A percentile compares a stretch with the other conserved stretches of the same genome.
Conservation (phyloP, 345 rosid genomes). For the Gossypium thurberi region DNA sequence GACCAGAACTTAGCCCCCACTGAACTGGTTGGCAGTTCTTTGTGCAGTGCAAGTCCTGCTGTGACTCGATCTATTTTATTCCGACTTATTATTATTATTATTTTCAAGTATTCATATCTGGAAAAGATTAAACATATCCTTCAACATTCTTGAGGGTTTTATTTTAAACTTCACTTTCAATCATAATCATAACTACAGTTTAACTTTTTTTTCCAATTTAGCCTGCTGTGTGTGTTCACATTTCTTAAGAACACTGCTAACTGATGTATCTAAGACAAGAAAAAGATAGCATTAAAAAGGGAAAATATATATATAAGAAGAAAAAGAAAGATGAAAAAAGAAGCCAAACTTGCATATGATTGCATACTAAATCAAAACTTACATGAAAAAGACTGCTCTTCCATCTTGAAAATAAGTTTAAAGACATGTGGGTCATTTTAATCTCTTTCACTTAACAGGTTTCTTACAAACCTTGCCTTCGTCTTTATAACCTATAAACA, state of each 20-base stretch:
- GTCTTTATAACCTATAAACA: background rate
- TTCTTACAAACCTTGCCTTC: constrained; percentile 13
- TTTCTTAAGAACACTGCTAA: constrained; percentile 1
- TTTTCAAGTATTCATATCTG: background rate
- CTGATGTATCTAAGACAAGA: background rate
- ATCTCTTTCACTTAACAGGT: background rate
- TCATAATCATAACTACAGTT: constrained; percentile 19
- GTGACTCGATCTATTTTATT: background rate
- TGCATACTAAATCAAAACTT: constrained; percentile 1
- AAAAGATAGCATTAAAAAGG: background rate
- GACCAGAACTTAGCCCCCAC: background rate
- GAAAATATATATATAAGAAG: no score
- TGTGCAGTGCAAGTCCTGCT: constrained; percentile 11
- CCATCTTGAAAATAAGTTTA: background rate
- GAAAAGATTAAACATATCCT: no score
- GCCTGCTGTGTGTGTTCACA: background rate
- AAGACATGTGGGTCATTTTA: constrained; percentile 10
- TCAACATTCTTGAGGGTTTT: background rate
- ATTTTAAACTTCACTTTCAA: constrained; percentile 22
- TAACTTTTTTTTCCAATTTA: background rate
- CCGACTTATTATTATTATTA: no score
- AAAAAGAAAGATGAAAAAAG: background rate
- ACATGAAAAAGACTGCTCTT: constrained; percentile 14
- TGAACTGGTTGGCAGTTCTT: background rate
- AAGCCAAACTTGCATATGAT: background rate